phyloP scores from a whole-genome alignment of 257 asterid species.

The Plantago ovata region DNA sequence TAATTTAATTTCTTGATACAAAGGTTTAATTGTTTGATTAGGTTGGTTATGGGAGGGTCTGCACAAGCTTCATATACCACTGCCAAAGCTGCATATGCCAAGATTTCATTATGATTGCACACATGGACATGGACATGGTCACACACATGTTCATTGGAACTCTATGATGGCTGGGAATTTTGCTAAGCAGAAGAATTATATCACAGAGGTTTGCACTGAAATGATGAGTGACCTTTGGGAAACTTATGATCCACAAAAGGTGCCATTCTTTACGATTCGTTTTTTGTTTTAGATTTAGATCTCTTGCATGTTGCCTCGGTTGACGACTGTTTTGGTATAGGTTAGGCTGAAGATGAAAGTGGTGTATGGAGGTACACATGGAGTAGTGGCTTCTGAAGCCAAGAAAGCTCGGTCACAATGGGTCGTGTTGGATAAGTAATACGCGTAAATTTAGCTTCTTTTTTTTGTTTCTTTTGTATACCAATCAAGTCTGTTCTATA shows the following conservation, averaged over 20 bases:
- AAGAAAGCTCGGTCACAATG: slow-evolving; percentile 59
- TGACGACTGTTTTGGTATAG: slow-evolving; percentile 26
- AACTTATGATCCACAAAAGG: slow-evolving; percentile 63
- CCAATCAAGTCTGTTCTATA: neutral
- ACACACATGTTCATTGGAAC: slow-evolving; percentile 37
- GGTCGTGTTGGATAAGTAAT: slow-evolving; percentile 90
- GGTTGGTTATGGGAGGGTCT: slow-evolving; percentile 49
- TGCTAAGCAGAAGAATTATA: slow-evolving; percentile 63
- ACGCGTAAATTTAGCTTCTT: slow-evolving; percentile 6
- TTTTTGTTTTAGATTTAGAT: slow-evolving; percentile 2
- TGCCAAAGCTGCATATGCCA: slow-evolving; percentile 41
- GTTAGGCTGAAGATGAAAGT: slow-evolving; percentile 70
- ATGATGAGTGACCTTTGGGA: slow-evolving; percentile 63
- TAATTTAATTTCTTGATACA: neutral
- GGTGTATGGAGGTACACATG: slow-evolving; percentile 49
- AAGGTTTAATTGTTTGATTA: slow-evolving; percentile 19
- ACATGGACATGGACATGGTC: slow-evolving; percentile 25
- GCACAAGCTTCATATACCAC: neutral
- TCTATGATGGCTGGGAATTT: slow-evolving; percentile 45
- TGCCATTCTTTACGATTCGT: slow-evolving; percentile 18
- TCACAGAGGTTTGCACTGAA: slow-evolving; percentile 54
- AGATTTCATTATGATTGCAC: slow-evolving; percentile 58
- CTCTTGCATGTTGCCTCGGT: neutral
- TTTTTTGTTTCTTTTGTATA: slow-evolving; percentile 6
- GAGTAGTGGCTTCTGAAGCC: slow-evolving; percentile 79